Percentiles rank a stretch among this genome's conserved stretches.
phyloP scores from a whole-genome alignment of 768 basidiomycete genomes.

The Erythrobasidium yunnanense region DNA sequence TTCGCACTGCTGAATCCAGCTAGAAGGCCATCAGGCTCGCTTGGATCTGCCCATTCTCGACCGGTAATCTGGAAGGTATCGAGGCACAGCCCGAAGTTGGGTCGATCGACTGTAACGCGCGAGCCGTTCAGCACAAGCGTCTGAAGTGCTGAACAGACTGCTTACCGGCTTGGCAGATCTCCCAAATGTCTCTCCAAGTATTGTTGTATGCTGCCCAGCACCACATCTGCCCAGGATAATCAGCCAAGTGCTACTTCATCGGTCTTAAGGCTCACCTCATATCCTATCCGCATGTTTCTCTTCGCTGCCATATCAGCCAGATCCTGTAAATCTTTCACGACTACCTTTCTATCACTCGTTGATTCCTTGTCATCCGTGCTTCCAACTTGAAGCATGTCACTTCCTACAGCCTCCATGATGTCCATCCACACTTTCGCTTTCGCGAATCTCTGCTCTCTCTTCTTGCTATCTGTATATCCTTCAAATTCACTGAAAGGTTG shows the following conservation, averaged over 20 bases:
- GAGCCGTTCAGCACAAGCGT: not conserved
- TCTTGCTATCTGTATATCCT: slow-evolving; percentile 33
- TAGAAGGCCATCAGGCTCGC: slow-evolving; percentile 29
- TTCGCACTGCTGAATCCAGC: slow-evolving; percentile 15
- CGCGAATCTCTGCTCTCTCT: slow-evolving; percentile 28
- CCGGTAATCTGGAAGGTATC: slow-evolving; percentile 38
- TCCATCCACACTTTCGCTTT: slow-evolving; percentile 36
- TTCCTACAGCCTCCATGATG: slow-evolving; percentile 34
- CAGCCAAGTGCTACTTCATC: not conserved
- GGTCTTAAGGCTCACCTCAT: slow-evolving; percentile 29
- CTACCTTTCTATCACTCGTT: slow-evolving; percentile 10
- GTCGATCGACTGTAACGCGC: slow-evolving; percentile 24
- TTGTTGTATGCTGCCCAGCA: slow-evolving; percentile 33
- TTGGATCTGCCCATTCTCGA: slow-evolving; percentile 35
- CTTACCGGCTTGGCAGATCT: slow-evolving; percentile 32
- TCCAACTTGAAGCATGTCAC: slow-evolving; percentile 35
- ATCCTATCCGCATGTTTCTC: slow-evolving; percentile 29
- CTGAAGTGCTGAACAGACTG: not conserved
- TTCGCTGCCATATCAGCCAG: slow-evolving; percentile 34
- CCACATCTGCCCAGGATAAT: slow-evolving; percentile 31
- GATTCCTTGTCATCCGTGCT: slow-evolving; percentile 24
- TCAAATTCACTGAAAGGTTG: slow-evolving; percentile 38
- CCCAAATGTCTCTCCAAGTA: slow-evolving; percentile 34
- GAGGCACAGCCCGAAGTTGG: slow-evolving; percentile 36
- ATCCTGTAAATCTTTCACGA: slow-evolving; percentile 32